These are phyloP conservation scores for Ogataea pini DNA, from an alignment of 805 yeast genomes.

Conservation along the genomic window DNA sequence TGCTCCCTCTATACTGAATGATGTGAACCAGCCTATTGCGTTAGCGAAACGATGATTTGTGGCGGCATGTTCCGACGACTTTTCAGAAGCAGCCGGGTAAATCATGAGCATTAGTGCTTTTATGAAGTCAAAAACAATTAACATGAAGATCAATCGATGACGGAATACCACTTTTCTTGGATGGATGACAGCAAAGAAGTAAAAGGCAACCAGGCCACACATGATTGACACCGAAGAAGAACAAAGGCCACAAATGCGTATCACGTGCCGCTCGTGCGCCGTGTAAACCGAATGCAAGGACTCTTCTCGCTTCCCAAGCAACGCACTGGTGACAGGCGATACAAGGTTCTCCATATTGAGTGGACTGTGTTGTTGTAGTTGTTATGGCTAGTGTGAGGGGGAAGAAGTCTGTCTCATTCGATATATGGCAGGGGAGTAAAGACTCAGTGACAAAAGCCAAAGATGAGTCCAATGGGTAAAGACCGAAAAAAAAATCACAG, in stretches of 20 bases:
- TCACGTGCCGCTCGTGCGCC: slow-evolving; percentile 20
- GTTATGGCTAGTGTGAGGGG: background rate
- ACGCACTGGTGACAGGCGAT: background rate
- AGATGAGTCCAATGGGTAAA: background rate
- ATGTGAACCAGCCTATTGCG: slow-evolving; percentile 78
- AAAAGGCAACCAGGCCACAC: slow-evolving; percentile 61
- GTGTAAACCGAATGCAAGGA: slow-evolving; percentile 2
- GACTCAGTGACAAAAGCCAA: background rate
- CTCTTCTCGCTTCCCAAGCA: slow-evolving; percentile 7
- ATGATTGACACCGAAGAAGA: slow-evolving; percentile 51
- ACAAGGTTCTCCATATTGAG: background rate
- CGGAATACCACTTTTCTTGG: slow-evolving; percentile 63
- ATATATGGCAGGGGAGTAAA: background rate
- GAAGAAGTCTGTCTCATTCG: background rate
- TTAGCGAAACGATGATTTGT: slow-evolving; percentile 47
- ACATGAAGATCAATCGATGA: slow-evolving; percentile 66
- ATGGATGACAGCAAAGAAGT: slow-evolving; percentile 61
- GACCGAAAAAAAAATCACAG: background rate
- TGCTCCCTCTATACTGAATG: slow-evolving; percentile 79
- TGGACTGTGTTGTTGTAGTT: background rate
- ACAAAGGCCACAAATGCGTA: slow-evolving; percentile 46
- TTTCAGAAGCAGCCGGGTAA: slow-evolving; percentile 48
- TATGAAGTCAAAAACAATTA: slow-evolving; percentile 71
- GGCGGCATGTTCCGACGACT: slow-evolving; percentile 11
- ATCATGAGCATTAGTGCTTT: slow-evolving; percentile 69